phyloP scores from a whole-genome alignment of 192 early-diverging fungal genomes.

The Coemansia guatemalensis region DNA sequence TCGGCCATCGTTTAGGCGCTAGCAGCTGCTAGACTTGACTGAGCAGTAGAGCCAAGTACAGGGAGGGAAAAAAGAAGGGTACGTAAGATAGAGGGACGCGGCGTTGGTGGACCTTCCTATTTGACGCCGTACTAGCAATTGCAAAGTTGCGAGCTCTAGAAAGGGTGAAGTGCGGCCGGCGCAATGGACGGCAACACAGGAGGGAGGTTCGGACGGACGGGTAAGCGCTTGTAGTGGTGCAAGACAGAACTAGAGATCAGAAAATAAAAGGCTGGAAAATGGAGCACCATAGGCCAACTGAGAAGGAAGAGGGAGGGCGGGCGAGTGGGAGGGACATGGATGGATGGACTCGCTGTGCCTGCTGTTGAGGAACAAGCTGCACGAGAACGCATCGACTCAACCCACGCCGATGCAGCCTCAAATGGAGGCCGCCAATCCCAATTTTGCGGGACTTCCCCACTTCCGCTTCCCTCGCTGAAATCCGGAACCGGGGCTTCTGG shows the following conservation, averaged over 20 bases:
- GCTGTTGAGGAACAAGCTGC: background rate
- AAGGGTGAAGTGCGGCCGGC: constrained; percentile 5
- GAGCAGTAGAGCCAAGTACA: background rate
- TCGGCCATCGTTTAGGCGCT: constrained; percentile 23
- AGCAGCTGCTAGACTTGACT: background rate
- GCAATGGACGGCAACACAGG: background rate
- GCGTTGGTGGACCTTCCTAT: background rate
- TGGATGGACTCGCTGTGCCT: background rate
- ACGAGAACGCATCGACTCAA: background rate
- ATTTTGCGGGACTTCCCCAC: background rate
- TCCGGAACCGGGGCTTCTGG: background rate
- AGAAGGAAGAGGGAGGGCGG: constrained; percentile 3
- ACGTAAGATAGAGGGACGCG: background rate
- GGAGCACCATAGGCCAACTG: constrained; percentile 2
- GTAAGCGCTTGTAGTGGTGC: constrained; percentile 4
- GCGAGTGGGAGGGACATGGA: background rate
- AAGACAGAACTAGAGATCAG: constrained; percentile 12
- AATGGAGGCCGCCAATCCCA: background rate
- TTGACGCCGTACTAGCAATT: constrained; percentile 4
- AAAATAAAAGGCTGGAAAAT: constrained; percentile 13
- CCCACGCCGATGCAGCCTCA: background rate
- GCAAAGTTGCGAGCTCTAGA: background rate
- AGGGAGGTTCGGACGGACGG: constrained; percentile 2
- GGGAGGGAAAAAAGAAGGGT: background rate
- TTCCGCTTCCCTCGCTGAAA: background rate